Conservation (phyloP, 2,329 filamentous ascomycete species). For the Curvularia eragrostidis region DNA sequence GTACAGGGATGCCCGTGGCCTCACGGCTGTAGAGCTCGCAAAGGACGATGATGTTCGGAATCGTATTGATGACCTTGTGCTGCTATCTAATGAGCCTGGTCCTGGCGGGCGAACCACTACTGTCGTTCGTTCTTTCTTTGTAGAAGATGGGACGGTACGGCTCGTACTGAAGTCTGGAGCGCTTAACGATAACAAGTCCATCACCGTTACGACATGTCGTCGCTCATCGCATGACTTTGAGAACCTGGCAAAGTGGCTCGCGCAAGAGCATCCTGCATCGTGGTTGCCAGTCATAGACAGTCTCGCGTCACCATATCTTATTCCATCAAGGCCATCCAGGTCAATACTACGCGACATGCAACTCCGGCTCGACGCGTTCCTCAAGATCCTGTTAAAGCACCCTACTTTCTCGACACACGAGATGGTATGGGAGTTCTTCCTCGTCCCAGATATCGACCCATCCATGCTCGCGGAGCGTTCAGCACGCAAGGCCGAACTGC, state of each 20-base stretch:
- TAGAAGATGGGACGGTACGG: conserved; percentile 92
- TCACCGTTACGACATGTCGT: conserved; percentile 93
- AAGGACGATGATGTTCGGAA: conserved; percentile 98
- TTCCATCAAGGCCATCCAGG: conserved; percentile 89
- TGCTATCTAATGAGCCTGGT: conserved; percentile 72
- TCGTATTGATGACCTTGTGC: conserved; percentile 89
- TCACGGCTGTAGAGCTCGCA: conserved; percentile 93
- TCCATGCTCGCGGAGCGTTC: conserved; percentile 90
- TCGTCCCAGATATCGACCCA: conserved; percentile 90
- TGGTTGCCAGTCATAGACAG: conserved; percentile 85
- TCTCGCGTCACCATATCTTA: conserved; percentile 86
- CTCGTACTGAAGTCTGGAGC: conserved; percentile 94
- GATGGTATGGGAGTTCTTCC: conserved; percentile 98
- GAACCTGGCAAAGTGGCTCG: conserved; percentile 81
- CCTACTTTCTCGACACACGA: conserved; percentile 95
- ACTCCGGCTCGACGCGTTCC: conserved; percentile 81
- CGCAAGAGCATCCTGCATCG: conserved; percentile 90
- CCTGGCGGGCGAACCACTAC: conserved; percentile 84
- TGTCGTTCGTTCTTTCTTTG: conserved; percentile 94
- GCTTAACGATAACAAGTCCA: conserved; percentile 79
- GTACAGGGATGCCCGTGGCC: conserved; percentile 81
- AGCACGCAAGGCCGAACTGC: conserved; percentile 81
- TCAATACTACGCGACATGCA: conserved; percentile 88
- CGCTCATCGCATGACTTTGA: conserved; percentile 90
- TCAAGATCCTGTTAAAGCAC: conserved; percentile 84